phyloP scores from a whole-genome alignment of 345 rosid species.

The Ceriops zippeliana region DNA sequence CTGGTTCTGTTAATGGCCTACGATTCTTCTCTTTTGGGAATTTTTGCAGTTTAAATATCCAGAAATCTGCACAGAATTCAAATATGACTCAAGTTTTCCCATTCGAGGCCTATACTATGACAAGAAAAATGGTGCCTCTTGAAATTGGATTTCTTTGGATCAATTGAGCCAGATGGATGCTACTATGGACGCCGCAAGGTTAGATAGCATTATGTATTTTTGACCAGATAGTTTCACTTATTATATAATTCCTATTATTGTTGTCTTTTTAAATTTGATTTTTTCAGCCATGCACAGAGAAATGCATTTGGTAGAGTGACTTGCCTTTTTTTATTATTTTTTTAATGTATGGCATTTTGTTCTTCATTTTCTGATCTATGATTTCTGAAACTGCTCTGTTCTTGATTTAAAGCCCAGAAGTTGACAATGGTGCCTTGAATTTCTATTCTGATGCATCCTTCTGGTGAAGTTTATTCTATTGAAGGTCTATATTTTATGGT shows the following conservation, averaged over 20 bases:
- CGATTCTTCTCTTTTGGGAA: background rate
- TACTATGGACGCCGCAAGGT: constrained; percentile 91
- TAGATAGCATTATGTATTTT: background rate
- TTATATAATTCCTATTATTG: background rate
- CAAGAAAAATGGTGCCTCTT: constrained; percentile 73
- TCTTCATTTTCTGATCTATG: too few relatives aligned
- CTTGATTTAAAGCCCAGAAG: too few relatives aligned
- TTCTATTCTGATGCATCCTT: background rate
- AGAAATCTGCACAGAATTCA: constrained; percentile 57
- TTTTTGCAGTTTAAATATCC: constrained; percentile 82
- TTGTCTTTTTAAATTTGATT: too few relatives aligned
- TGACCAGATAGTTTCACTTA: background rate
- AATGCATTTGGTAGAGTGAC: too few relatives aligned
- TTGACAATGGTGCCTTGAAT: too few relatives aligned
- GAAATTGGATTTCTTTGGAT: constrained; percentile 97
- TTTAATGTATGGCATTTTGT: too few relatives aligned
- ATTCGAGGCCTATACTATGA: constrained; percentile 89
- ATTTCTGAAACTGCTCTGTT: too few relatives aligned
- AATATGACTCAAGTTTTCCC: constrained; percentile 81
- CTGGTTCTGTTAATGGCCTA: background rate
- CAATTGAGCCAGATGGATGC: constrained; percentile 95
- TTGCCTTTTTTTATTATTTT: too few relatives aligned
- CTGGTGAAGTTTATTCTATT: background rate
- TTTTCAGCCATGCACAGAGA: too few relatives aligned
- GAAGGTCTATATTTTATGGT: too few relatives aligned